Percentiles rank a stretch among this genome's conserved stretches.
phyloP scores from a whole-genome alignment of 129 eudicot genomes.

The Ambrosia artemisiifolia region DNA sequence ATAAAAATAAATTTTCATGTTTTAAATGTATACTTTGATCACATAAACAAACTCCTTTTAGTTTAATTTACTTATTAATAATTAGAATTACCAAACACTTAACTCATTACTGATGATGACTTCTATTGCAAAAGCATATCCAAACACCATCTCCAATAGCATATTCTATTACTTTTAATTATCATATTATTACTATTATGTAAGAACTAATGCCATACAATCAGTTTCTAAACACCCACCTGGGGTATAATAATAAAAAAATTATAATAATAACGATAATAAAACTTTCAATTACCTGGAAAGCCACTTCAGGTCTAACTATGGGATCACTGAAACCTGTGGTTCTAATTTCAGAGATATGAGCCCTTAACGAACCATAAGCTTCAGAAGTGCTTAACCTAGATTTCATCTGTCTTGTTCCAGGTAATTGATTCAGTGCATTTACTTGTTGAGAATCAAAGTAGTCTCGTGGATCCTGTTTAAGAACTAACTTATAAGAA shows the following conservation, averaged over 20 bases:
- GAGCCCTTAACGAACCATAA: constrained; percentile 52
- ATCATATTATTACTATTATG: not conserved
- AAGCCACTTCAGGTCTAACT: constrained; percentile 65
- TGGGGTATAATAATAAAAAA: not conserved
- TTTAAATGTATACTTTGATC: not conserved
- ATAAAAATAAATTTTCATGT: not conserved
- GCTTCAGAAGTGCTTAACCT: constrained; percentile 58
- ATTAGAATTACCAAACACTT: not conserved
- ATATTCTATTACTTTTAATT: not conserved
- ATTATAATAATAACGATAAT: not conserved
- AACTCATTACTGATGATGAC: not conserved
- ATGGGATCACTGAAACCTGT: constrained; percentile 61
- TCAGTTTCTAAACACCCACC: not conserved
- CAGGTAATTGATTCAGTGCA: constrained; percentile 52
- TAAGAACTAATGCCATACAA: not conserved
- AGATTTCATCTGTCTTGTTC: constrained; percentile 45
- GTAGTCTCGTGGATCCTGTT: constrained; percentile 97
- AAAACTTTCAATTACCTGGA: constrained; percentile 46
- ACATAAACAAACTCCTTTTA: not conserved
- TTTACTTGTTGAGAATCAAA: constrained; percentile 92
- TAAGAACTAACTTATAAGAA: constrained; percentile 18
- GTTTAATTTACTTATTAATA: not conserved
- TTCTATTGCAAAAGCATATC: not conserved
- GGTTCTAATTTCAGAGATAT: constrained; percentile 52
- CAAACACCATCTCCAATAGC: not conserved